Base-by-base conservation (phyloP, 1,284 basidiomycete species). In the Ceratobasidium theobromae region DNA sequence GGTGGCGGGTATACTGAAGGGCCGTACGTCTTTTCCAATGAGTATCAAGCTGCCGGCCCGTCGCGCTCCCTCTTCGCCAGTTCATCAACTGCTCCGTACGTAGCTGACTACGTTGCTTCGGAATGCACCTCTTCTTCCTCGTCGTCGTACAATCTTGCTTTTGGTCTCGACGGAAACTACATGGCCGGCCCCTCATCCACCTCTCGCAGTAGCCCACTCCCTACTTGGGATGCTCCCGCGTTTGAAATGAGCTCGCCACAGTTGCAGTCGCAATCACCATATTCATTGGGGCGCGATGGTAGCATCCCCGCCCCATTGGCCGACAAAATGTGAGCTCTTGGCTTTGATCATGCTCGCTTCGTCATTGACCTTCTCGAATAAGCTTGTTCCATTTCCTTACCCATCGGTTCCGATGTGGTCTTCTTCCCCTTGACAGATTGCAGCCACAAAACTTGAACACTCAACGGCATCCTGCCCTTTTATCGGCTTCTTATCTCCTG, bases 381-480 rank as follows among this genome's bases (percentile, higher is more conserved):
- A 62, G 57, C 57, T 49, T 62, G 57, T 62, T 49, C 21, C 30
- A 51, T 18, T 62, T 62, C 25, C 57, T 62, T 49, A 51, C 57
- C 45, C 57, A 62, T 51, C 57, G 57, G 18, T 62, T 62, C 25
- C 45, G 57, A 25, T 62, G 57, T 33, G 57, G 57, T 11, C 57
- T 62, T 62, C 23, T 49, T 8, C 57, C 28, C 18, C 30, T 62
- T 30, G 57, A 62, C 46, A 21, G 57, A 12, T 46, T 62, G 18
- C 57, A 62, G 27, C 57, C 45, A n/a, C 21, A 62, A 9, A 62
- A 23, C 9, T 33, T 62, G 8, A 62, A 62, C 21, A 41, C 57
- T 11, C n/a, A 62, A 51, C 57, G 57, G 16, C 57, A 62, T 51
- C 57, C 57, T 21, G 57, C 57, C 11, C 21, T 62, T 21, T 38